A percentile compares a stretch with the other conserved stretches of the same genome.
Conservation (phyloP, 176 grass and related monocot species). For the Eleusine indica region DNA sequence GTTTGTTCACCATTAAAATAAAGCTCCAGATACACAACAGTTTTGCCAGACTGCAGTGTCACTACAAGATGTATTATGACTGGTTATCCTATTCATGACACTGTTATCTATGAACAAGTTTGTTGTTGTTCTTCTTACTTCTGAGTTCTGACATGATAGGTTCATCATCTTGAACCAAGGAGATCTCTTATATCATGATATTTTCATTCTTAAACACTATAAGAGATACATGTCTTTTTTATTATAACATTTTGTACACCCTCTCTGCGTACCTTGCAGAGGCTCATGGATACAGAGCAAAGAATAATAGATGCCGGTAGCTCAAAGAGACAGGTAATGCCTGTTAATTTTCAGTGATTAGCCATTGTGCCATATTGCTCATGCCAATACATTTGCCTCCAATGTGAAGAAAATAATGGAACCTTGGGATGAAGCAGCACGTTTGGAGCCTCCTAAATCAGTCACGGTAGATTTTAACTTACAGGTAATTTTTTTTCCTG, state of each 20-base stretch:
- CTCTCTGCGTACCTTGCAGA: constrained; percentile 42
- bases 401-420: constrained; percentile 65
- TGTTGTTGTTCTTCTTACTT: not conserved
- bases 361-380: too few relatives aligned
- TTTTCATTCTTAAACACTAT: not conserved
- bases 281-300: constrained; percentile 34
- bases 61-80: constrained; percentile 2
- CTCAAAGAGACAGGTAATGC: constrained; percentile 66
- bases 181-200: not conserved
- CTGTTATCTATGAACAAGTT: not conserved
- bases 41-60: not conserved
- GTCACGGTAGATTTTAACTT: constrained; percentile 37
- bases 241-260: not conserved
- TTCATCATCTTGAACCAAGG: constrained; percentile 6
- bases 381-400: constrained; percentile 1
- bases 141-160: not conserved
- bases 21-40: not conserved
- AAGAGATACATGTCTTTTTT: not conserved
- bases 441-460: constrained; percentile 27
- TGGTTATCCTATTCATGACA: constrained; percentile 3
- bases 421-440: constrained; percentile 35
- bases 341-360: constrained; percentile 21
- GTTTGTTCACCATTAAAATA: not conserved
- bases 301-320: constrained; percentile 41
- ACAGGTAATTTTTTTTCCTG: constrained; percentile 30